Evolutionary conservation across 2,329 filamentous ascomycete species (phyloP), one percentile per base, ranked within the genome.

Genomic region (Colletotrichum theobromicola): DNA sequence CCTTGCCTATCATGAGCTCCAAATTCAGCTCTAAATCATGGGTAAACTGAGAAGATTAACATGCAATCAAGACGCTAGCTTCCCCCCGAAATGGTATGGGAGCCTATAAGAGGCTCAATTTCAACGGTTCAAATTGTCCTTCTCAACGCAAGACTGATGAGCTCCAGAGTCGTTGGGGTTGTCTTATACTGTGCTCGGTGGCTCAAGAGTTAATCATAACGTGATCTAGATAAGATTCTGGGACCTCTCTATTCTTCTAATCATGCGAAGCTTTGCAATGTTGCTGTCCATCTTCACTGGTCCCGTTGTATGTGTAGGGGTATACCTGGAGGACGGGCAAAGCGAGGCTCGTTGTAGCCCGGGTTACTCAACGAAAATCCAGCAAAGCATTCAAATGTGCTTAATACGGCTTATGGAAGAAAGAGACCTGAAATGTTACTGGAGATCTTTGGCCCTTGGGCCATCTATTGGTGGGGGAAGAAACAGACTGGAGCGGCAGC

Each of bases 151-250:
- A 50, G 42, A 9, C 18, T n/a, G 21, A 46, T n/a, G n/a, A 1
- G 18, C 1, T 1, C 15, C n/a, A n/a, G n/a, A n/a, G n/a, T 46
- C 1, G n/a, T 0, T 1, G 18, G 2, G 16, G 18, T 37, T 16
- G 18, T 42, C 18, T 7, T n/a, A 12, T 10, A 18, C 21, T 21
- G 42, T 50, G 21, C 42, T 13, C 4, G 10, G n/a, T 50, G 42
- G n/a, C 42, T 21, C 42, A 50, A 10, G 9, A 21, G n/a, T 21
- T 2, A 12, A 21, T 21, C 10, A 13, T 13, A n/a, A 12, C 3
- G n/a, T 50, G 42, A 7, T 5, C 21, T 46, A 3, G 6, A 5
- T 10, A 10, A n/a, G 42, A 21, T 50, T 21, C 10, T 50, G 21
- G 3, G 42, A 50, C 7, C 10, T 50, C 42, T 50, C 42, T n/a